A percentile compares a stretch with the other conserved stretches of the same genome.
These are phyloP conservation scores for Exophiala spinifera DNA, from an alignment of 2,329 filamentous ascomycete genomes.

Conservation along the genomic window DNA sequence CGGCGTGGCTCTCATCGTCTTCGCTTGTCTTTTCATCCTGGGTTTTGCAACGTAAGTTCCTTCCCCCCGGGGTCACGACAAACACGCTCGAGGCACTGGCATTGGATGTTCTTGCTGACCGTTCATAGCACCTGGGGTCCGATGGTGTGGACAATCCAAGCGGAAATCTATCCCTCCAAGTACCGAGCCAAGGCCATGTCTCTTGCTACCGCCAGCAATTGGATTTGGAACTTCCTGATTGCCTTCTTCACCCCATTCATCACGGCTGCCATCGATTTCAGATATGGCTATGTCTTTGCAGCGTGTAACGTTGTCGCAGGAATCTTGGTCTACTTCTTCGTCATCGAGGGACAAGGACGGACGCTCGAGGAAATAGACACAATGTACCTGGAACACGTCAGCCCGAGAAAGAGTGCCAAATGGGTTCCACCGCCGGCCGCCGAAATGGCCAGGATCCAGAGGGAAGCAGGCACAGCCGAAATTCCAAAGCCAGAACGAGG, in stretches of 20 bases:
- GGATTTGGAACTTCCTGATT: constrained; percentile 71
- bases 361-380: constrained; percentile 76
- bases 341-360: constrained; percentile 64
- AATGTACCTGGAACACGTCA: constrained; percentile 68
- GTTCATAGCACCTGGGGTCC: constrained; percentile 6
- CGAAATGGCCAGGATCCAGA: constrained; percentile 22
- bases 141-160: constrained; percentile 36
- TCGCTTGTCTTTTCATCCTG: constrained; percentile 71
- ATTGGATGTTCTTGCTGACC: neutral
- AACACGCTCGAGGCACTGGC: too few relatives aligned
- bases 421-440: constrained; percentile 20
- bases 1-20: constrained; percentile 72
- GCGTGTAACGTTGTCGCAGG: constrained; percentile 65
- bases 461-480: constrained; percentile 13
- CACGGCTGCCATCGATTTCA: constrained; percentile 66
- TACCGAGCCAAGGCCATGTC: constrained; percentile 73
- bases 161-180: constrained; percentile 45
- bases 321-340: constrained; percentile 70
- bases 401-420: constrained; percentile 45
- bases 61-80: neutral
- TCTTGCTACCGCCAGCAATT: constrained; percentile 72
- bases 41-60: constrained; percentile 58
- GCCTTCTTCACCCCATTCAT: constrained; percentile 82
- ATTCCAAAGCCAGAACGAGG: neutral
- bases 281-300: constrained; percentile 76